A percentile compares a stretch with the other conserved stretches of the same genome.
phyloP scores from a whole-genome alignment of 495 filamentous ascomycete genomes.

The Aspergillus avenaceus region DNA sequence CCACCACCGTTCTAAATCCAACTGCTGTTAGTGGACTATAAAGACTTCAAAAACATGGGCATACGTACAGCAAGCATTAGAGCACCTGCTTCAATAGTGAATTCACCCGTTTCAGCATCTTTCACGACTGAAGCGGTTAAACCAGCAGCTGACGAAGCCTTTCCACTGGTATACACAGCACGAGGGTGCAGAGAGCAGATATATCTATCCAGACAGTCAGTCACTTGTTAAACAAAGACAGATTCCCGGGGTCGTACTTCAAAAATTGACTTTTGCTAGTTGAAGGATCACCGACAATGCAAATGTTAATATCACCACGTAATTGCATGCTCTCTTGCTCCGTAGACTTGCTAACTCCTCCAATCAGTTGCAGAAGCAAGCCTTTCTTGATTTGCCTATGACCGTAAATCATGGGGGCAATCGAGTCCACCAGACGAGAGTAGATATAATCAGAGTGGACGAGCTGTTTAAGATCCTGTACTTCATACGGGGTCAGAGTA shows the following conservation, averaged over 20 bases:
- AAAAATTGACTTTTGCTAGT: constrained; percentile 98
- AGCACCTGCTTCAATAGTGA: constrained; percentile 97
- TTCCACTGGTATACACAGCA: constrained; percentile 96
- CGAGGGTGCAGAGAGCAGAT: constrained; percentile 93
- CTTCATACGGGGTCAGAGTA: constrained; percentile 76
- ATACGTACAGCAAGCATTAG: constrained; percentile 88
- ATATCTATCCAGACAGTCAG: constrained; percentile 46
- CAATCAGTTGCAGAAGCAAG: constrained; percentile 86
- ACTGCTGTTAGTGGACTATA: no score
- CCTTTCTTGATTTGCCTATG: constrained; percentile 98
- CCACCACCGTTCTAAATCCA: constrained; percentile 59
- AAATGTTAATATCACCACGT: constrained; percentile 97
- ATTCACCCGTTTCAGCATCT: constrained; percentile 96
- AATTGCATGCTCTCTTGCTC: constrained; percentile 90
- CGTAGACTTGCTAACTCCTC: constrained; percentile 78
- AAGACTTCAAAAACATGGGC: neutral
- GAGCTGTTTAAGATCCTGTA: constrained; percentile 86
- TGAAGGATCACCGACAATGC: constrained; percentile 96
- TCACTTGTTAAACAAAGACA: neutral
- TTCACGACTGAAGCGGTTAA: constrained; percentile 96
- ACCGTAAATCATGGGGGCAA: constrained; percentile 97
- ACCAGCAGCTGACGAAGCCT: constrained; percentile 96
- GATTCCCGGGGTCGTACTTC: constrained; percentile 49
- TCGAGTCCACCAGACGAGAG: constrained; percentile 82
- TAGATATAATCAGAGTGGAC: constrained; percentile 96